phyloP scores from a whole-genome alignment of 2,329 filamentous ascomycete species.

The Fusarium pseudoanthophilum region DNA sequence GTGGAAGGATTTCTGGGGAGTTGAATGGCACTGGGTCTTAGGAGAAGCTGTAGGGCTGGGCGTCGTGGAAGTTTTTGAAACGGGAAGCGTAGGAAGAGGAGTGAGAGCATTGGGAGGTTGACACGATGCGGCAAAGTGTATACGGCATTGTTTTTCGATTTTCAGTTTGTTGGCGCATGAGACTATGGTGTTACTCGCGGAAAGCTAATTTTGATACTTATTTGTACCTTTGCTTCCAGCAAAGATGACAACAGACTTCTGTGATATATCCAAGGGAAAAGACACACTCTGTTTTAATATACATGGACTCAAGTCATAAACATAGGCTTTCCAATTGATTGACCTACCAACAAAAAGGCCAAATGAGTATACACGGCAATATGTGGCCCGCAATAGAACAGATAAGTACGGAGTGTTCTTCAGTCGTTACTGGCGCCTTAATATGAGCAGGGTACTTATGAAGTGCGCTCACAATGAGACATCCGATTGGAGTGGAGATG shows the following conservation, averaged over 20 bases:
- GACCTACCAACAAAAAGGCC: neutral
- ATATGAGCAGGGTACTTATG: neutral
- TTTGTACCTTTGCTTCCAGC: neutral
- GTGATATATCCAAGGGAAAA: neutral
- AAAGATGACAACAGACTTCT: neutral
- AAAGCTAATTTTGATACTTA: neutral
- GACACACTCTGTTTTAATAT: neutral
- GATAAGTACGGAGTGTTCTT: neutral
- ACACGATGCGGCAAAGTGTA: conserved; percentile 1
- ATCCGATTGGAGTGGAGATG: neutral
- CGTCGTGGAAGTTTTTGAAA: conserved; percentile 78
- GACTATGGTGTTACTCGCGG: neutral
- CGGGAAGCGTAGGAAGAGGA: conserved; percentile 76
- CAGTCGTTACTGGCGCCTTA: neutral
- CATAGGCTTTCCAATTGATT: neutral
- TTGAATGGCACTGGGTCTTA: conserved; percentile 77
- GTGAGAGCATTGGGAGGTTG: conserved; percentile 59
- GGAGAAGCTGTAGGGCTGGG: conserved; percentile 77
- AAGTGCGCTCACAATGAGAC: neutral
- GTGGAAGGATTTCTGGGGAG: conserved; percentile 77
- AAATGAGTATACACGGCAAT: neutral
- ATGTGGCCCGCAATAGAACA: neutral
- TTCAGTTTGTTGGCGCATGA: neutral
- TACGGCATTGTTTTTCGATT: neutral
- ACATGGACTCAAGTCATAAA: neutral